Evolutionary conservation across 345 rosid genomes (phyloP).

Genomic region (Chamaenerion angustifolium): DNA sequence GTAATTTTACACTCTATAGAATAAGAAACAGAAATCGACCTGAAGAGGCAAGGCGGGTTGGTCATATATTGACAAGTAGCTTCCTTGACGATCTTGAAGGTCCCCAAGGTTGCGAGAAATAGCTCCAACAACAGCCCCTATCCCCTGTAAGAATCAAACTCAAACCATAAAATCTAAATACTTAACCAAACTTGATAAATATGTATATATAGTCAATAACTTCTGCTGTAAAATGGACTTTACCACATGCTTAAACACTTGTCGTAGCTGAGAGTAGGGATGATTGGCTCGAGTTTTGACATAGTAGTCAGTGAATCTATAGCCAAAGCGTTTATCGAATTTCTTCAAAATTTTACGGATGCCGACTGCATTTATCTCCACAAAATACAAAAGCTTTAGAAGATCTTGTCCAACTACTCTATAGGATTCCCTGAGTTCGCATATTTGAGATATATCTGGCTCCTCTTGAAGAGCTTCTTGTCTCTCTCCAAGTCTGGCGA

Average conservation of each 20-base stretch:
- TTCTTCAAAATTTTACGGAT: slow-evolving; percentile 93
- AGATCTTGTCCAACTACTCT: slow-evolving; percentile 71
- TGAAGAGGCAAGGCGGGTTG: slow-evolving; percentile 75
- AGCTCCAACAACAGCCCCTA: slow-evolving; percentile 98
- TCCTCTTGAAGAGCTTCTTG: slow-evolving; percentile 52
- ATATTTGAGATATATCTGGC: slow-evolving; percentile 47
- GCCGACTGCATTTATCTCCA: slow-evolving; percentile 94
- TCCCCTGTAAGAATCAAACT: slow-evolving; percentile 38
- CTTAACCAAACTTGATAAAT: too few relatives aligned
- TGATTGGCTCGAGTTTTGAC: slow-evolving; percentile 98
- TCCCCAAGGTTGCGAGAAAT: slow-evolving; percentile 95
- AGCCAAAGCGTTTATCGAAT: slow-evolving; percentile 92
- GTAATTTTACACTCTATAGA: background rate
- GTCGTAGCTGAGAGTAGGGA: slow-evolving; percentile 96
- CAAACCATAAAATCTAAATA: too few relatives aligned
- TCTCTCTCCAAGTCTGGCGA: slow-evolving; percentile 46
- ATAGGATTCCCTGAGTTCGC: slow-evolving; percentile 52
- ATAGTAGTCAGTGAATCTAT: slow-evolving; percentile 84
- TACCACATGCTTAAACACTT: slow-evolving; percentile 99
- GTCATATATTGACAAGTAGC: slow-evolving; percentile 88
- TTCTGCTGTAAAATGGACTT: slow-evolving; percentile 5
- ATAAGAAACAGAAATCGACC: slow-evolving; percentile 16
- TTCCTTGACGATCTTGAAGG: slow-evolving; percentile 90
- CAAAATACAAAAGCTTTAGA: slow-evolving; percentile 64
- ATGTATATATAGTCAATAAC: background rate